Base-by-base conservation (phyloP, 495 filamentous ascomycete genomes). In the Neurospora tetrasperma region DNA sequence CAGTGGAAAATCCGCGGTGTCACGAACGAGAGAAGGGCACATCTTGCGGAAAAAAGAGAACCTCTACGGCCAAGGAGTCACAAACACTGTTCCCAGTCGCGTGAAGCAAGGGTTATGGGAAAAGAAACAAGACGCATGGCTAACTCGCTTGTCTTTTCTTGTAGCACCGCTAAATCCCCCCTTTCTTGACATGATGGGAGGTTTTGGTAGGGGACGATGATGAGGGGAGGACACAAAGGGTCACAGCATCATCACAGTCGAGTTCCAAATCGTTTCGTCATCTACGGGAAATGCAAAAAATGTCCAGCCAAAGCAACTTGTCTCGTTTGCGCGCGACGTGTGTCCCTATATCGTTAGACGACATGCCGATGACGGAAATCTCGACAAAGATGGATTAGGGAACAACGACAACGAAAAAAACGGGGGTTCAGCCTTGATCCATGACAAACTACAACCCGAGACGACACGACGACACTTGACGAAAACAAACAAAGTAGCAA, bases 81-180 rank as follows among this genome's bases (percentile, higher is more conserved):
- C 27, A 35, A 31, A 16, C 12, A 35, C 27, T 38, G 54, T 66
- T 18, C 7, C 54, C 7, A 66, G 54, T 66, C 54, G 54, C 69
- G 35, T 46, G 35, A 44, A 70, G 69, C 69, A 70, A 70, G 69
- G 38, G 18, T n/a, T 35, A 20, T 27, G 43, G 16, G 35, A 14
- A 6, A 46, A 18, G 42, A 59, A 27, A 27, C 23, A 27, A 59
- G 59, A n/a, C 41, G n/a, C 39, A 39, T 40, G 12, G 39, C 73
- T 76, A 71, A 76, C 75, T 59, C 23, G 20, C 10, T 59, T 43
- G 14, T 5, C 1, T 8, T 11, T n/a, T 44, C 41, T 39, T n/a
- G 73, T 70, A 80, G 78, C 78, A 80, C 78, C 78, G 78, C 74
- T 80, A 80, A 80, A 77, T 66, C 73, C 23, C 31, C 73, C 42